phyloP scores from a whole-genome alignment of 1,284 basidiomycete genomes.

The Heterobasidion occidentale region DNA sequence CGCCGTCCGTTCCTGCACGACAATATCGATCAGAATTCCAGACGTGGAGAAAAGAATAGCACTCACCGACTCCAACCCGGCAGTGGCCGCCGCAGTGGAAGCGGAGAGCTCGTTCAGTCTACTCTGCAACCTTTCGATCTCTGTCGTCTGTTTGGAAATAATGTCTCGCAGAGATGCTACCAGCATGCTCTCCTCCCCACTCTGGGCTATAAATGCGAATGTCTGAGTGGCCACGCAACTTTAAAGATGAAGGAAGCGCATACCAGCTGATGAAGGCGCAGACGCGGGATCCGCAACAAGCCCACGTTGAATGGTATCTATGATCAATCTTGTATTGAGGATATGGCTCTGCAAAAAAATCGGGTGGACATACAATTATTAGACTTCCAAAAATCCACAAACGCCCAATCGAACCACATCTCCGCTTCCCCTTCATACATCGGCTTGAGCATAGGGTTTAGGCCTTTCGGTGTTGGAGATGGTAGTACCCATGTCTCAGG shows the following conservation, averaged over 20 bases:
- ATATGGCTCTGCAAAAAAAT: neutral
- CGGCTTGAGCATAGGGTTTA: conserved; percentile 23
- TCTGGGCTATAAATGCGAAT: conserved; percentile 42
- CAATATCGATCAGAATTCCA: conserved; percentile 17
- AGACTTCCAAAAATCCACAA: conserved; percentile 99
- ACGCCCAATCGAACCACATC: conserved; percentile 97
- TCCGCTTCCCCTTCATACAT: conserved; percentile 62
- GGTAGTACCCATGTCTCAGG: conserved; percentile 66
- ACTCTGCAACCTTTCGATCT: conserved; percentile 59
- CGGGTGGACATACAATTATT: conserved; percentile 70
- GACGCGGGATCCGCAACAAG: conserved; percentile 59
- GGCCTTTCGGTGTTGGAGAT: conserved; percentile 28
- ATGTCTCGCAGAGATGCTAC: conserved; percentile 77
- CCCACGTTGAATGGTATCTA: conserved; percentile 66
- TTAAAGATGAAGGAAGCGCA: conserved; percentile 8
- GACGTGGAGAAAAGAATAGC: conserved; percentile 2
- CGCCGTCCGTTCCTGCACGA: conserved; percentile 16
- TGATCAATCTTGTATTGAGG: neutral
- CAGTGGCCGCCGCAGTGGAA: neutral
- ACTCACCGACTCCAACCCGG: conserved; percentile 18
- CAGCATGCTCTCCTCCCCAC: conserved; percentile 70
- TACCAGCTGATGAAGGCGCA: conserved; percentile 49
- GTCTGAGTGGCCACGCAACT: neutral
- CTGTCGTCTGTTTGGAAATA: conserved; percentile 71
- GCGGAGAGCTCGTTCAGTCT: conserved; percentile 35